Evolutionary conservation across 2,329 filamentous ascomycete genomes (phyloP), one percentile per base, ranked within the genome.

Genomic region (Cytospora paraplurivora): DNA sequence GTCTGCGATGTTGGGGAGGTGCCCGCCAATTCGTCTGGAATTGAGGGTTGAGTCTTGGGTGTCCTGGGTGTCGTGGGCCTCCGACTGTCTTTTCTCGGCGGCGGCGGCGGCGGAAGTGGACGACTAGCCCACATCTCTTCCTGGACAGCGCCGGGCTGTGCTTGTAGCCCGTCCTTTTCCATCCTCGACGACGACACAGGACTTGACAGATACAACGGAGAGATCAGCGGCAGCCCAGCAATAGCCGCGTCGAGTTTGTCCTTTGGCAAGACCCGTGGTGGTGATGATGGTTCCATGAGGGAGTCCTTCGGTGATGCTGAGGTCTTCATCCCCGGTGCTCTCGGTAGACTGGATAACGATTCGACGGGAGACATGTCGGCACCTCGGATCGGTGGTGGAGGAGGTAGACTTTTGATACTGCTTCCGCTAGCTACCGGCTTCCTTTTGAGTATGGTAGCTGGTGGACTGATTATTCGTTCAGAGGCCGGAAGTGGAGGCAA

Each of bases 291-390:
- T 12, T 61, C 61, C 15, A 27, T 54, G 15, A 64, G 55, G 5
- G 64, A 64, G 51, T 66, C 58, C 55, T 53, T 56, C 1, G 64
- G 60, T 13, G 64, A 57, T 32, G 64, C 38, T 21, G 61, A 66
- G 38, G 60, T 57, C 53, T 64, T 57, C 1, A 57, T 64, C n/a
- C 57, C 64, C 69, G 86, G 86, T 21, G 84, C 82, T 12, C 82
- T 85, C 41, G 86, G 69, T 12, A 86, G 73, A 70, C 83, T 86
- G 15, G 79, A 83, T 58, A 86, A 73, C 11, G 84, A 85, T 32
- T 78, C 78, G 1, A 76, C 75, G 4, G 81, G 79, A 50, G 81
- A 81, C 37, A 66, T 53, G 32, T 66, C 59, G 27, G 57, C 61
- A 59, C 27, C 21, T 27, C 49, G 47, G 34, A 35, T 19, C 17